Base-by-base conservation (phyloP, 129 eudicot species). In the Flaveria sonorensis region DNA sequence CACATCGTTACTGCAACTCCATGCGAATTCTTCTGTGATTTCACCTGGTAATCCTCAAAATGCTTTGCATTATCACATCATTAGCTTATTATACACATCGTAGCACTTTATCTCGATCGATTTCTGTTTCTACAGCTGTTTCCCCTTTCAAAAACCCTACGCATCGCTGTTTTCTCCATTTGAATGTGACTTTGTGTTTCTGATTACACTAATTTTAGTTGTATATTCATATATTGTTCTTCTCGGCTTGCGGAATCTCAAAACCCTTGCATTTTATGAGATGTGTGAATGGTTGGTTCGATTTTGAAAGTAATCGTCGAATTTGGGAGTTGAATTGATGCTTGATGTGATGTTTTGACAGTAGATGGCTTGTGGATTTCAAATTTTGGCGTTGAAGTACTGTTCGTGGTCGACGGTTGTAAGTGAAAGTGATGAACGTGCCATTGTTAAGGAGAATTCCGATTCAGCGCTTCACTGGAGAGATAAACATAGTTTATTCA, bases 341-440 rank as follows among this genome's bases (percentile, higher is more conserved):
- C 26, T 72, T 5, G 43, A 14, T 70, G 24, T 61, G 4, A 12
- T 79, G 74, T 73, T 53, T 53, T 10, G 30, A 65, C 74, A 66
- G 84, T 81, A 23, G 6, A 81, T 81, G 84, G 84, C 80, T 74
- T 74, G 80, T 57, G 84, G 84, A 81, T 16, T 81, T 81, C 84
- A 74, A 39, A 56, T 81, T 56, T 36, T 74, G 76, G 79, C 75
- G 36, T 39, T 74, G 64, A 74, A 56, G 30, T 53, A 16, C 15
- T 56, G 47, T 80, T 74, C 84, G 2, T 66, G 55, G 18, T 73
- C 80, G 20, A 3, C 45, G 3, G 12, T 39, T 80, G 62, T 26
- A 63, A 72, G 11, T 52, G 79, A 67, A 73, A 65, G 39, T 4
- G 48, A 80, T 52, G 79, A 71, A 63, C 78, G 73, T 50, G 52